These are phyloP conservation scores for Phytophthora pinifolia DNA, from an alignment of 352 stramenopile genomes.

Conservation along the genomic window DNA sequence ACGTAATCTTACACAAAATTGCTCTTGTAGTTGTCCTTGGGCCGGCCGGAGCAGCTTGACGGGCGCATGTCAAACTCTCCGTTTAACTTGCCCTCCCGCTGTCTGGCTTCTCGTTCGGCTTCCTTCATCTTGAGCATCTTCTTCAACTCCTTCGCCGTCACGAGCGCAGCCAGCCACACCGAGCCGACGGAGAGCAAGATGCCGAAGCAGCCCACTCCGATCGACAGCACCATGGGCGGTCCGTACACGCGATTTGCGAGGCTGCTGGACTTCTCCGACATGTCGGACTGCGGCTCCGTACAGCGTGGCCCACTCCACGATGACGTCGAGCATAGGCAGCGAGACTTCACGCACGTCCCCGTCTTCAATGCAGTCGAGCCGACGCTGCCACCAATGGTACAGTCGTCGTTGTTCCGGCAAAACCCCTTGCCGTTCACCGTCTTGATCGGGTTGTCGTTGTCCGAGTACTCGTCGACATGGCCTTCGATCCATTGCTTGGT, in stretches of 20 bases:
- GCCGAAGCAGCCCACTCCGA: conserved; percentile 33
- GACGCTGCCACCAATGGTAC: conserved; percentile 40
- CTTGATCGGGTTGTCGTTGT: conserved; percentile 30
- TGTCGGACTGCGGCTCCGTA: conserved; percentile 37
- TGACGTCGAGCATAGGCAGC: conserved; percentile 47
- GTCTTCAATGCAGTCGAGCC: conserved; percentile 31
- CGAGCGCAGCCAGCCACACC: conserved; percentile 30
- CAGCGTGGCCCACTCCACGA: conserved; percentile 61
- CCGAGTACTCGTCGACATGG: conserved; percentile 33
- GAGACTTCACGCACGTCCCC: conserved; percentile 51
- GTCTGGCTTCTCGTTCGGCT: conserved; percentile 5
- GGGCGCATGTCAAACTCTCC: conserved; percentile 7
- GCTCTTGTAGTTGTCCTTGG: conserved; percentile 51
- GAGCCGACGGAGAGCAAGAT: conserved; percentile 36
- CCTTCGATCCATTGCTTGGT: conserved; percentile 38
- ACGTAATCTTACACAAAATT: conserved; percentile 37
- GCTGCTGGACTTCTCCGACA: conserved; percentile 28
- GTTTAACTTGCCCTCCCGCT: conserved; percentile 23
- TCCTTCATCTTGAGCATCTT: conserved; percentile 19
- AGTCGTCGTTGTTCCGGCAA: conserved; percentile 56
- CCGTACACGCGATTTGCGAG: conserved; percentile 38
- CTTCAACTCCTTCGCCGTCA: conserved; percentile 24
- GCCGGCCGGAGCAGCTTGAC: conserved; percentile 14
- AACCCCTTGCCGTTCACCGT: conserved; percentile 51
- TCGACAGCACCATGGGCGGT: conserved; percentile 36